Evolutionary conservation across 2,329 filamentous ascomycete species (phyloP).

Genomic region (Cryphonectria radicalis): DNA sequence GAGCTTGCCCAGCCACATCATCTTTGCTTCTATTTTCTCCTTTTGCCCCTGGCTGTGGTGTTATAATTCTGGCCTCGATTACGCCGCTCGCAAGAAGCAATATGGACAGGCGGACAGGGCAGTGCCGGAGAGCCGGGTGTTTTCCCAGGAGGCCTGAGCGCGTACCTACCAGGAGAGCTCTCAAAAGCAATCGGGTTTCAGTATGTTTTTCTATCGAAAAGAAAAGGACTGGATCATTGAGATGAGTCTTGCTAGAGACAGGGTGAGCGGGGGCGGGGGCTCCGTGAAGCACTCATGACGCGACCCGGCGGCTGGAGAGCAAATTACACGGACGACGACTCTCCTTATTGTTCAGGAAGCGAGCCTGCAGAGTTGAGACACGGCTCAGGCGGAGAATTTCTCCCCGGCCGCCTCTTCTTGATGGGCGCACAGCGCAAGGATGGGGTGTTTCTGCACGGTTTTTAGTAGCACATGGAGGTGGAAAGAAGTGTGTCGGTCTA

Average conservation of each 20-base stretch:
- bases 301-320: too few species aligned
- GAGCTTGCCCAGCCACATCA: slow-evolving; percentile 8
- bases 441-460: background rate
- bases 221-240: background rate
- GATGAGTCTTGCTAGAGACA: background rate
- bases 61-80: background rate
- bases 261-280: background rate
- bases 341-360: background rate
- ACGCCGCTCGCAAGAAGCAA: background rate
- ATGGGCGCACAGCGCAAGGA: slow-evolving; percentile 1
- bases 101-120: background rate
- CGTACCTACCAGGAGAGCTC: background rate
- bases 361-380: slow-evolving; percentile 11
- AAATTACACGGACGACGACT: background rate
- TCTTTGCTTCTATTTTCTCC: background rate
- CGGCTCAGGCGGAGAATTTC: slow-evolving; percentile 13
- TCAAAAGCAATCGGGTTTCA: background rate
- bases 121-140: background rate
- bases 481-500: background rate
- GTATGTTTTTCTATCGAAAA: background rate
- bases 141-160: background rate
- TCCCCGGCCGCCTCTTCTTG: slow-evolving; percentile 11
- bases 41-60: background rate
- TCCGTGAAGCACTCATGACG: background rate
- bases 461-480: background rate